Evolutionary conservation across 2,329 filamentous ascomycete genomes (phyloP).

Genomic region (Rhynchosporium graminicola): DNA sequence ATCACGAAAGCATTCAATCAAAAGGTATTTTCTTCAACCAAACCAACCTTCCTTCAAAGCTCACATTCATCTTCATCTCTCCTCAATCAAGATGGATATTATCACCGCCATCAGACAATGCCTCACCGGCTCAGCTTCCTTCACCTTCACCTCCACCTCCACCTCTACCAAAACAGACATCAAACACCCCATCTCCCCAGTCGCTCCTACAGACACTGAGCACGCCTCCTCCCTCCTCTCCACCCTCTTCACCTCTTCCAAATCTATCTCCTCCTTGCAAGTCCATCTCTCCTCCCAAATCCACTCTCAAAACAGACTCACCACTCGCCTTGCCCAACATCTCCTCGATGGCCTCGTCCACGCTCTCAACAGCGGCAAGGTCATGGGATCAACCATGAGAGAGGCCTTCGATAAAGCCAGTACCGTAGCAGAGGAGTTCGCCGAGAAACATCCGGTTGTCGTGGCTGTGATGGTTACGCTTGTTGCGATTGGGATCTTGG

Average conservation of each 20-base stretch:
- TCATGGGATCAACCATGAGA: slow-evolving; percentile 17
- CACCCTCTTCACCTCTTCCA: background rate
- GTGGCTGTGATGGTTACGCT: slow-evolving; percentile 13
- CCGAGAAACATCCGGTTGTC: slow-evolving; percentile 17
- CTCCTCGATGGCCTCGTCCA: slow-evolving; percentile 19
- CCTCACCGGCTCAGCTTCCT: background rate
- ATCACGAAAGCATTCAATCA: background rate
- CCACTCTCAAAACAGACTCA: background rate
- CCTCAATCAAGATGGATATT: slow-evolving; percentile 1
- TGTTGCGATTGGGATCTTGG: slow-evolving; percentile 21
- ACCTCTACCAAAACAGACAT: background rate
- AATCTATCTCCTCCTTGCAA: background rate
- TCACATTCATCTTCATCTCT: background rate
- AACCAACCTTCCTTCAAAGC: background rate
- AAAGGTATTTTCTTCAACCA: no score
- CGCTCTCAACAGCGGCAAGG: slow-evolving; percentile 1
- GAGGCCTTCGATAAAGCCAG: slow-evolving; percentile 18
- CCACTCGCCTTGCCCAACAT: slow-evolving; percentile 10
- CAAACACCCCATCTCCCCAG: background rate
- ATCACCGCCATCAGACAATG: background rate
- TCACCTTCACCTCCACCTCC: no score
- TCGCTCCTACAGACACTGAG: slow-evolving; percentile 4
- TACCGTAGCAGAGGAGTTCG: slow-evolving; percentile 9
- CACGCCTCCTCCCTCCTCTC: slow-evolving; percentile 9
- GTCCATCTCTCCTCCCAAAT: slow-evolving; percentile 4